Base-by-base conservation (phyloP, 148 eudicot genomes). In the Persicaria maculosa region DNA sequence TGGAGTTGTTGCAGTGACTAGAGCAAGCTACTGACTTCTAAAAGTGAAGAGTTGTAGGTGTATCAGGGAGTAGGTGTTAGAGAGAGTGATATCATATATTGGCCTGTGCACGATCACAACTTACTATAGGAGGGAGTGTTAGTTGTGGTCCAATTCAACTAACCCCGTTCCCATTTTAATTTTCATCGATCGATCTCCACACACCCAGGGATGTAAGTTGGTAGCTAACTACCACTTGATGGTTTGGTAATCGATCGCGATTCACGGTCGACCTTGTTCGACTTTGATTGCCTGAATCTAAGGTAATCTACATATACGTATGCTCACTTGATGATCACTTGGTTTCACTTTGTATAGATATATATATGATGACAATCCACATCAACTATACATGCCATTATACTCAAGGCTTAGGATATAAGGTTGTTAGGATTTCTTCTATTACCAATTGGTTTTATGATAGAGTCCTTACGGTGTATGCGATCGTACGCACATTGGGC, bases 111-210 rank as follows among this genome's bases (percentile, higher is more conserved):
- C 14, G 9, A 50, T 50, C 53, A 12, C 53, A 50, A 50, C 14
- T 50, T 15, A 5, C 53, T 17, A 4, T 10, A 6, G 25, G 9
- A 9, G 20, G 36, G 68, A 62, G 40, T 31, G 68, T 62, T 62
- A 62, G 68, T 25, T 62, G 68, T 62, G 40, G 40, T 31, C 68
- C 68, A 62, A 25, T 31, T 44, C 68, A 62, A 25, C 68, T 62
- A 62, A 62, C 68, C 65, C 22, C 65, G 43, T 22, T 22, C 14
- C 65, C 40, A 59, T 4, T 54, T 20, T 59, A 1, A 20, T 36
- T 59, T 25, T 22, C 43, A 22, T 22, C 9, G 7, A 22, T 22
- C 9, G 7, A 3, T 20, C 0, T 54, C 1, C 5, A 4, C 15
- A 3, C n/a, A 50, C 1, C 54, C 54, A 50, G 54, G 54, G 15